These are phyloP conservation scores for Apiospora hydei DNA, from an alignment of 2,329 filamentous ascomycete species.

Conservation along the genomic window DNA sequence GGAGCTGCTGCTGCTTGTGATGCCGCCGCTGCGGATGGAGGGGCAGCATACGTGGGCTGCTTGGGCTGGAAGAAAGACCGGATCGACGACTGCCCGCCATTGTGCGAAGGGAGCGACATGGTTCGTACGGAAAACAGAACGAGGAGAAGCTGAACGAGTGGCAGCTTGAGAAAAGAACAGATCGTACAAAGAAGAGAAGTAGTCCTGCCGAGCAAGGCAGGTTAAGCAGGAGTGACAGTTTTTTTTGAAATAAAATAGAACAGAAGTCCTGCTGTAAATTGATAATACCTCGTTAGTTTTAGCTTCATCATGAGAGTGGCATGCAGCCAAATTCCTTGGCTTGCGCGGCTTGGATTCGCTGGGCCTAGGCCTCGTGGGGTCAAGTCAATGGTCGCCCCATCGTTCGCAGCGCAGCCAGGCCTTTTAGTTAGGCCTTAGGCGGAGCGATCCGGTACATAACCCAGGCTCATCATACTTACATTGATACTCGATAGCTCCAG, in stretches of 20 bases:
- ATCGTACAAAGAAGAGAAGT: conserved; percentile 2
- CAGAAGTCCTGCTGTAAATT: background rate
- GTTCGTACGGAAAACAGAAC: conserved; percentile 29
- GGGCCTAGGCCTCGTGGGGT: conserved; percentile 15
- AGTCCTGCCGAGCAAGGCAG: background rate
- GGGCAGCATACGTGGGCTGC: conserved; percentile 51
- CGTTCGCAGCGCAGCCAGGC: background rate
- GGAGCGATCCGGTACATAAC: conserved; percentile 1
- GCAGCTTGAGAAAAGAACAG: background rate
- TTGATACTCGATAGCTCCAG: background rate
- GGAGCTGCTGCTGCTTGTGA: conserved; percentile 21
- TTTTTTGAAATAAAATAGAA: background rate
- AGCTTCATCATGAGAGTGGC: conserved; percentile 15
- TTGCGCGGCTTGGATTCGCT: conserved; percentile 1
- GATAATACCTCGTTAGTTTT: background rate
- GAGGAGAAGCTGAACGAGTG: conserved; percentile 20
- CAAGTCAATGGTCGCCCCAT: conserved; percentile 2
- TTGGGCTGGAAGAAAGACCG: conserved; percentile 67
- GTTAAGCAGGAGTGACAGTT: background rate
- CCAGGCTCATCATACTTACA: background rate
- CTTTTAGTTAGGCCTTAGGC: background rate
- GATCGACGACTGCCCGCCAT: conserved; percentile 60
- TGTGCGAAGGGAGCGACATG: conserved; percentile 48
- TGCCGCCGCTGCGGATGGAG: conserved; percentile 33
- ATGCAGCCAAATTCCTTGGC: conserved; percentile 15